Evolutionary conservation across 108 stramenopile species (phyloP).

Genomic region (Cyclotella sp.): DNA sequence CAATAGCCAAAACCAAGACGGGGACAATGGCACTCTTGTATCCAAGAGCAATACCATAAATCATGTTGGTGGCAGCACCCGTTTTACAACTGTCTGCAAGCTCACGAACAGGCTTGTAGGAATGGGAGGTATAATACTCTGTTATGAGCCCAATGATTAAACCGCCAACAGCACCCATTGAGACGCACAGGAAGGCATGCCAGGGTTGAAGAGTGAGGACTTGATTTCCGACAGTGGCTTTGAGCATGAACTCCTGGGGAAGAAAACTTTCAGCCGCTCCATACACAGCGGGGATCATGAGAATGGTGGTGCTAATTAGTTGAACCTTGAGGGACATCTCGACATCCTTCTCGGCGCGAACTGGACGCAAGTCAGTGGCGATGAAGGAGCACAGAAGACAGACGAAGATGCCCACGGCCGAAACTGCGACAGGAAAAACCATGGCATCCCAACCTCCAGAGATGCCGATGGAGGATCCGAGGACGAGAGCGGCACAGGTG

Average conservation of each 20-base stretch:
- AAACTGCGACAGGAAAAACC: constrained; percentile 95
- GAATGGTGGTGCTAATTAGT: constrained; percentile 94
- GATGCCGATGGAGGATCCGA: constrained; percentile 88
- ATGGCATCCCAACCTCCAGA: constrained; percentile 94
- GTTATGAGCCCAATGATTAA: constrained; percentile 97
- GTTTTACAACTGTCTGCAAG: constrained; percentile 95
- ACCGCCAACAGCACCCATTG: constrained; percentile 94
- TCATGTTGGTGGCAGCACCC: constrained; percentile 99
- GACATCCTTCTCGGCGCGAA: constrained; percentile 86
- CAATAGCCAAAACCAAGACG: constrained; percentile 92
- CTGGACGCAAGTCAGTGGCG: constrained; percentile 93
- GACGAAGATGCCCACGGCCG: constrained; percentile 95
- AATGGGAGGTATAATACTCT: constrained; percentile 99
- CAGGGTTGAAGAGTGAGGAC: constrained; percentile 65
- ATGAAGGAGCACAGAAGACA: constrained; percentile 96
- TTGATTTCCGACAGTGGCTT: constrained; percentile 68
- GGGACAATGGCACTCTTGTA: constrained; percentile 99
- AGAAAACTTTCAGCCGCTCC: constrained; percentile 82
- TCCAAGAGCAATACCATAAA: constrained; percentile 97
- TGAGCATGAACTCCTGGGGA: constrained; percentile 74
- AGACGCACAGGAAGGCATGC: constrained; percentile 77
- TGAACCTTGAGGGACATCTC: constrained; percentile 94
- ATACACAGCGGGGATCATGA: constrained; percentile 94
- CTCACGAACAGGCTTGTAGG: constrained; percentile 93
- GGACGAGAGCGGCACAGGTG: constrained; percentile 96